Percentiles rank a stretch among this genome's conserved stretches.
These are phyloP conservation scores for Rutstroemia sp. DNA, from an alignment of 2,329 filamentous ascomycete species.

Conservation along the genomic window DNA sequence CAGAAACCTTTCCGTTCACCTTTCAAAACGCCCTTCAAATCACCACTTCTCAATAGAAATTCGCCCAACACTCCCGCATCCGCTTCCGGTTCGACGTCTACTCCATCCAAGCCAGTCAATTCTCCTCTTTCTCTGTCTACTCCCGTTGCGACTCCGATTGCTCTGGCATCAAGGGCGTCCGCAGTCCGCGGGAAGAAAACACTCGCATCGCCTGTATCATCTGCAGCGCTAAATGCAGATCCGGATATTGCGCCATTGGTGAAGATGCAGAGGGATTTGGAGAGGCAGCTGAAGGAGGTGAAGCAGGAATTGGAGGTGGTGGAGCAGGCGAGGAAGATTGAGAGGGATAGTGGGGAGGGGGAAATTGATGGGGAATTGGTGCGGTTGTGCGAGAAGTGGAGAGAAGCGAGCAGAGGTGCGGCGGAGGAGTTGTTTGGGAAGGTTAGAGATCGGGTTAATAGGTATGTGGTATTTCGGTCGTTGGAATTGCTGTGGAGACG, in stretches of 20 bases:
- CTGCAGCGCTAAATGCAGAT: constrained; percentile 26
- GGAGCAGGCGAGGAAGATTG: constrained; percentile 46
- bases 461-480: constrained; percentile 22
- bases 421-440: constrained; percentile 60
- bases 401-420: constrained; percentile 48
- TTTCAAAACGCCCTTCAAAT: constrained; percentile 40
- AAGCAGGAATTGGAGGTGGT: constrained; percentile 40
- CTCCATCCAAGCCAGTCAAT: not conserved
- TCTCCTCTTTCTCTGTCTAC: not conserved
- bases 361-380: constrained; percentile 51
- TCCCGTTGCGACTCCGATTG: not conserved
- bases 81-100: not conserved
- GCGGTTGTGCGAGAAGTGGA: constrained; percentile 53
- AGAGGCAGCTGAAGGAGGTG: constrained; percentile 24
- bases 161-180: constrained; percentile 2
- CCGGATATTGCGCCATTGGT: constrained; percentile 28
- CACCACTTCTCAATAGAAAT: constrained; percentile 14
- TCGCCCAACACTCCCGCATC: constrained; percentile 12
- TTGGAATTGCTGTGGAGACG: not conserved
- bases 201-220: constrained; percentile 28
- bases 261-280: constrained; percentile 28
- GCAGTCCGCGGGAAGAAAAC: constrained; percentile 15
- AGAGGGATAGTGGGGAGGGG: constrained; percentile 29
- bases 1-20: constrained; percentile 68
- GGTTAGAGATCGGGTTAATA: constrained; percentile 51